These are phyloP conservation scores for Olyra latifolia DNA, from an alignment of 176 grass and related monocot species.

Conservation along the genomic window DNA sequence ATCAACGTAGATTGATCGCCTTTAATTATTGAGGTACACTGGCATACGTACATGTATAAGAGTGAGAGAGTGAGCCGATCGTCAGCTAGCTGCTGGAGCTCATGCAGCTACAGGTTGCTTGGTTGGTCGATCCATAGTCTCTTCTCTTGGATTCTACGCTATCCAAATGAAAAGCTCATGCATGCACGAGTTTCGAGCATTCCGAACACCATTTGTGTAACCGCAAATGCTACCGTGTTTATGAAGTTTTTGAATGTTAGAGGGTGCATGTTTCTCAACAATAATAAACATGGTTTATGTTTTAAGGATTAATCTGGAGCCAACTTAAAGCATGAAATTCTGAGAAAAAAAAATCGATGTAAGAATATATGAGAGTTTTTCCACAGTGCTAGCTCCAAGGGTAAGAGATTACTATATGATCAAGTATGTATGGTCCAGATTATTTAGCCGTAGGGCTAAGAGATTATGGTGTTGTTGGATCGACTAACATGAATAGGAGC, in stretches of 20 bases:
- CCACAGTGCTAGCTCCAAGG: too few species aligned
- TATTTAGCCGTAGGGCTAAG: too few species aligned
- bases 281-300: neutral
- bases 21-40: slow-evolving; percentile 21
- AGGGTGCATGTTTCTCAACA: neutral
- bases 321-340: neutral
- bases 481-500: too few species aligned
- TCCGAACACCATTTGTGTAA: neutral
- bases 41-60: neutral
- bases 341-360: too few species aligned
- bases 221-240: neutral
- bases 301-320: neutral
- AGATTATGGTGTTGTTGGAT: too few species aligned
- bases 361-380: too few species aligned
- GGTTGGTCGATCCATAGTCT: neutral
- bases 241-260: neutral
- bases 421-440: too few species aligned
- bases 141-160: neutral
- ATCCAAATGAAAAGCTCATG: neutral
- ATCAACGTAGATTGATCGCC: neutral
- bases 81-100: neutral
- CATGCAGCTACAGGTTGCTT: neutral
- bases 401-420: too few species aligned
- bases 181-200: neutral
- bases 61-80: neutral